Conservation (phyloP, 768 basidiomycete genomes). For the Collybia nuda region DNA sequence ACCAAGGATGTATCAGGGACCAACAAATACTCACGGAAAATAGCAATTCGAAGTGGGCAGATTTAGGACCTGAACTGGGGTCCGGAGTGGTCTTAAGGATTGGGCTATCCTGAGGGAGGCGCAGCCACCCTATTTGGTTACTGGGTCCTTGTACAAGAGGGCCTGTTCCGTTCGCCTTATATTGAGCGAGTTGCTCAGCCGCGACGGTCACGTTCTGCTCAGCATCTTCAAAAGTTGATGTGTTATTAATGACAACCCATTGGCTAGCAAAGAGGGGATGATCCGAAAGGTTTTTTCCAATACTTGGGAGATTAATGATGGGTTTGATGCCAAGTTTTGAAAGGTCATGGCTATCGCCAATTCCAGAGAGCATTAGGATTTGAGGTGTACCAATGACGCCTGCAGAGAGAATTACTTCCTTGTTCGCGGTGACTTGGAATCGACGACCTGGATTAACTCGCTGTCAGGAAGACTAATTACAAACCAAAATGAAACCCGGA, state of each 20-base stretch:
- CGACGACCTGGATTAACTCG: background rate
- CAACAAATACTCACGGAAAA: constrained; percentile 5
- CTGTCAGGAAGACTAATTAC: no score
- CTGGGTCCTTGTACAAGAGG: constrained; percentile 5
- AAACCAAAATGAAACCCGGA: background rate
- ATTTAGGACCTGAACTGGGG: constrained; percentile 18
- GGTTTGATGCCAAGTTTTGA: background rate
- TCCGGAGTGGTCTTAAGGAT: constrained; percentile 10
- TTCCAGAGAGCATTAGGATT: constrained; percentile 1
- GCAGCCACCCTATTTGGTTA: constrained; percentile 19
- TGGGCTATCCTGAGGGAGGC: constrained; percentile 11
- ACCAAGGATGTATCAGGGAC: background rate
- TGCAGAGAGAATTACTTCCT: constrained; percentile 1
- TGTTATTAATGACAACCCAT: constrained; percentile 12
- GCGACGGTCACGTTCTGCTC: constrained; percentile 17
- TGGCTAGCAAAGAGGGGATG: constrained; percentile 6
- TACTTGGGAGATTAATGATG: background rate
- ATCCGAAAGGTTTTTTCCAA: constrained; percentile 21
- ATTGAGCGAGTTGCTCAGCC: constrained; percentile 12
- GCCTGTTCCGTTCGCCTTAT: constrained; percentile 16
- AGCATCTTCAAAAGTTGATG: constrained; percentile 13
- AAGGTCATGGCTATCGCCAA: background rate
- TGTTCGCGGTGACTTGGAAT: background rate
- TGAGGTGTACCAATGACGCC: constrained; percentile 2
- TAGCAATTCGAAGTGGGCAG: constrained; percentile 21